Conservation (phyloP, 2,329 filamentous ascomycete genomes). For the Paraconiothyrium sp. region DNA sequence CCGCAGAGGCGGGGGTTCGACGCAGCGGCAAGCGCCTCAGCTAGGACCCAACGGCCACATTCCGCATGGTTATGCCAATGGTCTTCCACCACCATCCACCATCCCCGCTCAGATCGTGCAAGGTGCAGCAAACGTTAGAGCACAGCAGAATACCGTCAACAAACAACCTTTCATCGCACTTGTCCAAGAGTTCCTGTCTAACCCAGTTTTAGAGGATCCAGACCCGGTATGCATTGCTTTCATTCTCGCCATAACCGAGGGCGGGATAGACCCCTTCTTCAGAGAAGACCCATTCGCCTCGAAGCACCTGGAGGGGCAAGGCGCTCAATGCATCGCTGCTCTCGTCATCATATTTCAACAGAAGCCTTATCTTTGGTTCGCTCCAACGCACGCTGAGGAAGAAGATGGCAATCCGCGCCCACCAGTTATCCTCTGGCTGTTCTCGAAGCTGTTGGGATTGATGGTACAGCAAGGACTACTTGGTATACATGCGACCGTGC, state of each 20-base stretch:
- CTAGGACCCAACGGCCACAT: slow-evolving; percentile 25
- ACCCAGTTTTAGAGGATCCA: slow-evolving; percentile 64
- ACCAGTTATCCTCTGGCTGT: slow-evolving; percentile 64
- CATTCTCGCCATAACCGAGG: slow-evolving; percentile 82
- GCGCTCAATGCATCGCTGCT: slow-evolving; percentile 78
- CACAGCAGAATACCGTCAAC: slow-evolving; percentile 70
- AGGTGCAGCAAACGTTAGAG: slow-evolving; percentile 74
- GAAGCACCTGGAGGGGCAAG: slow-evolving; percentile 66
- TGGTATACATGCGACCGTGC: slow-evolving; percentile 50
- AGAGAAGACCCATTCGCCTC: slow-evolving; percentile 75
- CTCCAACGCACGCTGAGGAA: slow-evolving; percentile 32
- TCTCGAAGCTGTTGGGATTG: slow-evolving; percentile 62
- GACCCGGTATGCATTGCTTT: slow-evolving; percentile 82
- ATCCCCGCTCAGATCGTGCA: slow-evolving; percentile 88
- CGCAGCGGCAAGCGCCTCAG: slow-evolving; percentile 39
- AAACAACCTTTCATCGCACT: slow-evolving; percentile 80
- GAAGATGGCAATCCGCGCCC: slow-evolving; percentile 47
- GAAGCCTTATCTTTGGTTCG: slow-evolving; percentile 73
- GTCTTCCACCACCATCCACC: slow-evolving; percentile 71
- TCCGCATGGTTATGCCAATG: slow-evolving; percentile 22
- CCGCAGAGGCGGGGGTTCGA: slow-evolving; percentile 50
- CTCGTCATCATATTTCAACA: slow-evolving; percentile 78
- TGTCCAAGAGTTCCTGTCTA: slow-evolving; percentile 68
- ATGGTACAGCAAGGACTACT: slow-evolving; percentile 54
- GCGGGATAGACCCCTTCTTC: slow-evolving; percentile 75